Conservation (phyloP, 2,329 filamentous ascomycete genomes). For the Apiospora kogelbergensis region DNA sequence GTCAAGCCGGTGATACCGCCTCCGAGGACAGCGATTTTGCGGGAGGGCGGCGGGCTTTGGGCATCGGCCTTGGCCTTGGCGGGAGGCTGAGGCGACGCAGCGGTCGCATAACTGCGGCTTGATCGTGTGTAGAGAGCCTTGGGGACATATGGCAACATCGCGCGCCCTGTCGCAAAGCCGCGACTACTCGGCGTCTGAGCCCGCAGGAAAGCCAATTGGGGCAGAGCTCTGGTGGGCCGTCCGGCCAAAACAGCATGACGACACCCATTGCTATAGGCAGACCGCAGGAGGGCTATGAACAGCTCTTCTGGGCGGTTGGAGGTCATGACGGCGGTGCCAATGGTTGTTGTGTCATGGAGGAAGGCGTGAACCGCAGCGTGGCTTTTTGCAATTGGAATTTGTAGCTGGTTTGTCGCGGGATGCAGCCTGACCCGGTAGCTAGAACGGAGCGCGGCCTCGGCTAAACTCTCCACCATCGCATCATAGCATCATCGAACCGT, state of each 20-base stretch:
- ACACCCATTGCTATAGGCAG: constrained; percentile 23
- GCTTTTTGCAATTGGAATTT: neutral
- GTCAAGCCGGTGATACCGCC: constrained; percentile 82
- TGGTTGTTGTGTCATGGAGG: neutral
- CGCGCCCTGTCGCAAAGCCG: neutral
- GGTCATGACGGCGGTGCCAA: constrained; percentile 23
- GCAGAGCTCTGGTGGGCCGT: constrained; percentile 12
- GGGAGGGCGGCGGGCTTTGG: constrained; percentile 12
- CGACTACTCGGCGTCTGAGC: neutral
- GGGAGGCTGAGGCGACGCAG: constrained; percentile 15
- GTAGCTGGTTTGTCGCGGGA: neutral
- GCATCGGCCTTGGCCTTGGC: neutral
- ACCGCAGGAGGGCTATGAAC: constrained; percentile 26
- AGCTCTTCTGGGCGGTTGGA: constrained; percentile 26
- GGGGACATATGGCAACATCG: neutral
- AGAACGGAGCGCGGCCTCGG: neutral
- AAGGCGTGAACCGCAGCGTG: neutral
- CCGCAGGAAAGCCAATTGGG: constrained; percentile 15
- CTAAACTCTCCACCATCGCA: constrained; percentile 6
- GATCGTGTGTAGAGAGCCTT: neutral
- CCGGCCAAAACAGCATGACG: constrained; percentile 18
- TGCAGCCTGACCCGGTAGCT: neutral
- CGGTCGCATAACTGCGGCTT: constrained; percentile 15
- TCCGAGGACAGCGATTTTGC: constrained; percentile 67
- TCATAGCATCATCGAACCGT: neutral